phyloP scores from a whole-genome alignment of 129 eudicot genomes.

The Scalesia atractyloides region DNA sequence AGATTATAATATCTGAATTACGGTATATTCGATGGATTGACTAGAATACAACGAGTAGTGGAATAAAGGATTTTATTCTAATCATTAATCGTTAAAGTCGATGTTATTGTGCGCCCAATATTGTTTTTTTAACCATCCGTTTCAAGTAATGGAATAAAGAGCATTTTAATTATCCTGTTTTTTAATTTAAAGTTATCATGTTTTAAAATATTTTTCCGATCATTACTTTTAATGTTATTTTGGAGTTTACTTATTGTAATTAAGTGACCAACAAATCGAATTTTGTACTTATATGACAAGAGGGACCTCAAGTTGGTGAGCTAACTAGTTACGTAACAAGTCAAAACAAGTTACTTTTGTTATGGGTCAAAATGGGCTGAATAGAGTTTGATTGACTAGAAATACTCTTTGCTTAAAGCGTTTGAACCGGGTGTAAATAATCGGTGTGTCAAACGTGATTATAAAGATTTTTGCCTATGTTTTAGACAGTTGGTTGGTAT shows the following conservation, averaged over 20 bases:
- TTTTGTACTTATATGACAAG: background rate
- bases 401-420: background rate
- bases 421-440: background rate
- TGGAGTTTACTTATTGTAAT: constrained; percentile 18
- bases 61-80: constrained; percentile 11
- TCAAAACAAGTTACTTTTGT: background rate
- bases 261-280: background rate
- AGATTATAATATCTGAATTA: background rate
- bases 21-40: background rate
- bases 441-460: background rate
- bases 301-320: background rate
- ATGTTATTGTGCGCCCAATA: constrained; percentile 2
- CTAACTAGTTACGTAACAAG: background rate
- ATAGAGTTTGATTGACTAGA: background rate
- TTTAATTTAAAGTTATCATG: background rate
- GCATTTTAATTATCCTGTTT: background rate
- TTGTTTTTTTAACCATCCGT: background rate
- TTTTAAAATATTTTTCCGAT: background rate
- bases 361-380: background rate
- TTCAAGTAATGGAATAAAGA: constrained; percentile 22
- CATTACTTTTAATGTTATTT: constrained; percentile 19
- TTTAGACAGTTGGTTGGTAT: too few species aligned
- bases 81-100: background rate
- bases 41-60: constrained; percentile 10
- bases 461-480: background rate